Base-by-base conservation (phyloP, 73 alveolate genomes). In the Stentor coeruleus region DNA sequence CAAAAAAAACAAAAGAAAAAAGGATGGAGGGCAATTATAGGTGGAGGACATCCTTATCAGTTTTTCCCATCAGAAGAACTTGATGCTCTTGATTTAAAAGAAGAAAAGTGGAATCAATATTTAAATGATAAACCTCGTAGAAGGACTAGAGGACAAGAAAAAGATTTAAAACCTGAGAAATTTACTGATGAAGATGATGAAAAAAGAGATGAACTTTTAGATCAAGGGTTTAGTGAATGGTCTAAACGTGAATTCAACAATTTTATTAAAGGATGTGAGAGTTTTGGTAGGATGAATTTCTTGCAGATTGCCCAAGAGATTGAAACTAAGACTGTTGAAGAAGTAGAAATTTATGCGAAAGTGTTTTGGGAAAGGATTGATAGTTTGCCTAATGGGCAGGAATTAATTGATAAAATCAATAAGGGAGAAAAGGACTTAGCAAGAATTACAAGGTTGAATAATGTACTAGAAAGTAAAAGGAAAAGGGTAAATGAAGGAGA, bases 291-390 rank as follows among this genome's bases (percentile, higher is more conserved):
- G 49, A 88, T 88, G 77, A 95, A 90, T 30, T 87, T 76, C 73
- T 92, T 89, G 28, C 73, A 74, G n/a, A 91, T 93, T 6, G 59
- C 89, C 35, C 85, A 87, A 60, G 81, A 42, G 31, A 90, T 94
- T 6, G 87, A 95, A 36, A 93, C 98, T 6, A 97, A 97, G 86
- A 84, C 95, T 4, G 84, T 86, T 20, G 98, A 94, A 41, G 98
- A 97, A 82, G 95, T 96, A 4, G 85, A 91, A 72, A 73, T 81
- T 40, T 97, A 97, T 83, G 80, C 97, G 37, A 84, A 95, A 84
- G 97, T 93, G 0, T 96, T 97, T 87, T 96, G 98, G 95, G 97
- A 93, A 75, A 87, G 95, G 73, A 90, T 96, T 6, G 83, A 95
- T n/a, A 94, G 88, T 59, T 82, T 97, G 31, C 91, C 94, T 26